Conservation (phyloP, 1,284 basidiomycete genomes). For the Microstroma glucosiphilum region DNA sequence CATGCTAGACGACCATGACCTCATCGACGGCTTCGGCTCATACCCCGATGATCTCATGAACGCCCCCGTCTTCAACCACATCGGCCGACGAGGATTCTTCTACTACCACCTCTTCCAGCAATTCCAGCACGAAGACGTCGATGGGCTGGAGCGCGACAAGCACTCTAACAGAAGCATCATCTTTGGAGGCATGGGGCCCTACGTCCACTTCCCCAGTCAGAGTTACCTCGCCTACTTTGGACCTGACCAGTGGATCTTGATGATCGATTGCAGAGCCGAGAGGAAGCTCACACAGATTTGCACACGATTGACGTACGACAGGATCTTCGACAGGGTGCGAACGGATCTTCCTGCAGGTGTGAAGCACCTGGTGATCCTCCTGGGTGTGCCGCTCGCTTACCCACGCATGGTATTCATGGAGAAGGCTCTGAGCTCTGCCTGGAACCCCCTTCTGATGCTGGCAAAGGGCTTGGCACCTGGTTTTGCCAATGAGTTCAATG, state of each 20-base stretch:
- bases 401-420: slow-evolving; percentile 50
- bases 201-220: slow-evolving; percentile 45
- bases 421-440: slow-evolving; percentile 32
- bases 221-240: slow-evolving; percentile 43
- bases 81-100: slow-evolving; percentile 41
- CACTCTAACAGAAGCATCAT: slow-evolving; percentile 35
- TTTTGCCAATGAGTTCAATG: slow-evolving; percentile 50
- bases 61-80: slow-evolving; percentile 40
- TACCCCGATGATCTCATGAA: slow-evolving; percentile 52
- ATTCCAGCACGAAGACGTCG: slow-evolving; percentile 41
- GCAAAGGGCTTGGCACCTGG: slow-evolving; percentile 36
- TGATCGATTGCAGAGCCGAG: slow-evolving; percentile 47
- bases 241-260: slow-evolving; percentile 44
- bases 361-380: slow-evolving; percentile 45
- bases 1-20: slow-evolving; percentile 61
- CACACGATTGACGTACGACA: slow-evolving; percentile 35
- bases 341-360: slow-evolving; percentile 31
- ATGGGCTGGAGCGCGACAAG: slow-evolving; percentile 21
- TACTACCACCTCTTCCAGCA: slow-evolving; percentile 50
- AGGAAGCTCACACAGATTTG: slow-evolving; percentile 46
- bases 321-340: slow-evolving; percentile 33
- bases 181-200: slow-evolving; percentile 36
- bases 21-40: slow-evolving; percentile 88
- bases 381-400: slow-evolving; percentile 49
- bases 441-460: slow-evolving; percentile 44